Base-by-base conservation (phyloP, 164 flowering plant species). In the Platanus orientalis region DNA sequence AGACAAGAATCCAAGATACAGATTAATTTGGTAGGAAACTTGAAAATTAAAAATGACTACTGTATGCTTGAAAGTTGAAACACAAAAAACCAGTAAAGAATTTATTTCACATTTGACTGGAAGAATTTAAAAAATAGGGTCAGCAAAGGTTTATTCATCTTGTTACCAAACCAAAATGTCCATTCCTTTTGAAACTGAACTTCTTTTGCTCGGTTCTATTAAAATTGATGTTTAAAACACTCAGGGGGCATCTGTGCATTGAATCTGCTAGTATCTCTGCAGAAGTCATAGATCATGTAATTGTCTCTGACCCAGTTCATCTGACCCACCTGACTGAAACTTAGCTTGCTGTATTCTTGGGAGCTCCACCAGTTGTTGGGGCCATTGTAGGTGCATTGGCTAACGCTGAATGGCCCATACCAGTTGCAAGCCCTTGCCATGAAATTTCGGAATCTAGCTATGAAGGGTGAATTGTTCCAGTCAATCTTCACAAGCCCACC, bases 341-440 rank as follows among this genome's bases (percentile, higher is more conserved):
- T 77, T 61, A 89, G 60, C 60, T 68, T 71, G 67, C 65, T 72
- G 72, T 78, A 81, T 3, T 23, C 49, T 0, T 78, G 76, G 16
- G 79, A 69, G 6, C 72, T 80, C 84, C 90, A 88, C 97, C 92
- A 88, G 63, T 91, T 88, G n/a, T 63, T 81, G 0, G 69, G 71
- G 39, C 75, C 47, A 17, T 40, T 64, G 25, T 74, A 23, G 14
- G 82, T 79, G 56, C 95, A 91, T 49, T 71, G 73, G 10, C 25
- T 28, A 12, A 77, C 80, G 76, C 89, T 88, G 54, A 51, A 52
- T 17, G 78, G 73, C 12, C 87, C 87, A 44, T 73, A 12, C 84
- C 83, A 90, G 58, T 73, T 70, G 76, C 91, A 90, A 44, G 89
- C 89, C 48, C 80, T 73, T 58, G 89, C 61, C 57, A 74, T 69